Percentiles rank a stretch among this genome's conserved stretches.
phyloP scores from a whole-genome alignment of 129 eudicot species.

The Helianthus tuberosus region DNA sequence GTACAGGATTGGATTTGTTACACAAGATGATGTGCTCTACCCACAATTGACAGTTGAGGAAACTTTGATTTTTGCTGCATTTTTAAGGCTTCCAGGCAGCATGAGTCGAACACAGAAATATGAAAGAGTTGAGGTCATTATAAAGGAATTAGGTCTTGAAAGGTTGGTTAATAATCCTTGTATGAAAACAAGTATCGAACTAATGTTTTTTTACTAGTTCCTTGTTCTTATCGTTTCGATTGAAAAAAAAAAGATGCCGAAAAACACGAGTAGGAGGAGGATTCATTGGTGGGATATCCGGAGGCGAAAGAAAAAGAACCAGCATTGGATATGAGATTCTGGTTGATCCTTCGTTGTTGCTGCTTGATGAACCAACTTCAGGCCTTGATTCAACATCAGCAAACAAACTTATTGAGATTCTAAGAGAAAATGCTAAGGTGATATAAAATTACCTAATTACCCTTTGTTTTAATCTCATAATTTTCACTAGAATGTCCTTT shows the following conservation, averaged over 20 bases:
- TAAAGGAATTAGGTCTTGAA: conserved; percentile 94
- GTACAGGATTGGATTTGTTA: conserved; percentile 86
- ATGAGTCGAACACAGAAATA: conserved; percentile 76
- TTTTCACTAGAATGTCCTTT: no score
- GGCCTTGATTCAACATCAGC: conserved; percentile 98
- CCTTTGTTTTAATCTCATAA: no score
- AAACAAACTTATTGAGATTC: conserved; percentile 65
- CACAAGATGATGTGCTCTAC: conserved; percentile 90
- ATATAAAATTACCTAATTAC: not conserved
- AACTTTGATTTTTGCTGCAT: conserved; percentile 88
- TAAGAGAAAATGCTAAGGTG: conserved; percentile 90
- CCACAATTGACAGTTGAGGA: conserved; percentile 95
- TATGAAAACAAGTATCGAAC: not conserved
- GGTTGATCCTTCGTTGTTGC: conserved; percentile 86
- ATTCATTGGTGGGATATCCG: conserved; percentile 78
- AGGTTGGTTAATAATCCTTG: conserved; percentile 51
- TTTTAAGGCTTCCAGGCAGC: conserved; percentile 78
- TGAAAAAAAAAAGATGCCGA: conserved; percentile 58
- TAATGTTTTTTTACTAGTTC: conserved; percentile 20
- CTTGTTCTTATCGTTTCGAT: conserved; percentile 18
- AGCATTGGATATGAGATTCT: conserved; percentile 90
- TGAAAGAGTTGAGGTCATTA: conserved; percentile 73
- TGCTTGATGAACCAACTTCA: conserved; percentile 99
- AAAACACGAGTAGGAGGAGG: conserved; percentile 93
- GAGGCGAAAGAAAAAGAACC: conserved; percentile 96